Base-by-base conservation (phyloP, 2,329 filamentous ascomycete genomes). In the Aspergillus aculeatinus region DNA sequence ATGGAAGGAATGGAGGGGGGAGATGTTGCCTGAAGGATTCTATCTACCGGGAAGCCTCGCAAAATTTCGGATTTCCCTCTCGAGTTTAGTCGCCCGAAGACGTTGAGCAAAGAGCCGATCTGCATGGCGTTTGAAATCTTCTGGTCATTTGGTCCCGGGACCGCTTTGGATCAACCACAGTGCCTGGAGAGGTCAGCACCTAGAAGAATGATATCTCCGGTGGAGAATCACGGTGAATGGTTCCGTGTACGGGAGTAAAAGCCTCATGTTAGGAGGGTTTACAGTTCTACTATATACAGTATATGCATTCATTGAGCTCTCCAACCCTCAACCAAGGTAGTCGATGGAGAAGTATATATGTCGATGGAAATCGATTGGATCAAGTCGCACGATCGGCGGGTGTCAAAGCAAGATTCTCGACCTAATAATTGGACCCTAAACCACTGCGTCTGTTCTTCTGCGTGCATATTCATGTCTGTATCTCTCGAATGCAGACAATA, bases 101-200 rank as follows among this genome's bases (percentile, higher is more conserved):
- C 54, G 53, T 44, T 16, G 16, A 19, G 27, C 27, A 29, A 44
- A 44, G 16, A 16, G 14, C 39, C 48, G 54, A 55, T 57, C 58
- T 63, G 61, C 59, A 63, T 60, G 61, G 55, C 52, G 51, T 48
- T 60, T 49, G 48, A 44, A 39, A 51, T 51, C 51, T 60, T 42
- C 51, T 47, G 52, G 52, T 55, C 52, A 48, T 19, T 55, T 55
- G 52, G 27, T 9, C 39, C 48, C 19, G 52, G 39, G 16, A 7
- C 9, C 14, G 5, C 14, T 35, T 19, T 31, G 25, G n/a, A n/a
- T 33, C 51, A 25, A 29, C 33, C 35, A 27, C 23, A 47, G 14
- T 44, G 14, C 39, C 39, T 44, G 39, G 19, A 44, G 6, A 44
- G 39, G 33, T 44, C 39, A 9, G 39, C 16, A 19, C 16, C 39